Base-by-base conservation (phyloP, 768 basidiomycete species). In the Boletus bicolor region DNA sequence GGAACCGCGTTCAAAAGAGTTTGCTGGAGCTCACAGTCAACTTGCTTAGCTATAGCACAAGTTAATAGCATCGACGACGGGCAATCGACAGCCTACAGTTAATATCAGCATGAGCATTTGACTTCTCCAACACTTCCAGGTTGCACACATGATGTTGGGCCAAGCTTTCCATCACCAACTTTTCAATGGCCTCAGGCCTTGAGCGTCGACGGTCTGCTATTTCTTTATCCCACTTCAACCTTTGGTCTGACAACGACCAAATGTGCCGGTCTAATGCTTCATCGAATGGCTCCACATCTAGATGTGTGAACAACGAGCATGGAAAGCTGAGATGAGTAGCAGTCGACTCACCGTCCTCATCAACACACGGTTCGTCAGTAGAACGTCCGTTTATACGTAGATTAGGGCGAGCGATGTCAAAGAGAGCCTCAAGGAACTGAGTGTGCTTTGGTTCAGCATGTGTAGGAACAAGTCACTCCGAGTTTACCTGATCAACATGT, bases 201-300 rank as follows among this genome's bases (percentile, higher is more conserved):
- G 75, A 81, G 46, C 87, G 83, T 44, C 92, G 79, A 54, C 81
- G 82, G 47, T 81, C 80, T 24, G 87, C 85, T 38, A 90, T 79
- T 53, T 85, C 79, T 57, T 82, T 83, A 65, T 92, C 85, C 84
- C 84, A 91, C 59, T 86, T 80, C 49, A 92, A 72, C 32, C 86
- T 77, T 47, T 88, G 88, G 59, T 87, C 82, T 41, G 87, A 84
- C 19, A 93, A 70, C 1, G 87, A 86, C 87, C 88, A 92, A 44
- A 94, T 87, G 44, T 82, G 82, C 48, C 89, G 75, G 67, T 95
- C 93, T 34, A 96, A 80, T 2, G 82, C 84, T 70, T 96, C 92
- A 64, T 96, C 91, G 68, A 93, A 96, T 3, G 83, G 79, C 64
- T 93, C 90, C 61, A 83, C 82, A 43, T 84, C 85, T 87, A 58